Conservation (phyloP, 768 basidiomycete genomes). For the Suillus subluteus region DNA sequence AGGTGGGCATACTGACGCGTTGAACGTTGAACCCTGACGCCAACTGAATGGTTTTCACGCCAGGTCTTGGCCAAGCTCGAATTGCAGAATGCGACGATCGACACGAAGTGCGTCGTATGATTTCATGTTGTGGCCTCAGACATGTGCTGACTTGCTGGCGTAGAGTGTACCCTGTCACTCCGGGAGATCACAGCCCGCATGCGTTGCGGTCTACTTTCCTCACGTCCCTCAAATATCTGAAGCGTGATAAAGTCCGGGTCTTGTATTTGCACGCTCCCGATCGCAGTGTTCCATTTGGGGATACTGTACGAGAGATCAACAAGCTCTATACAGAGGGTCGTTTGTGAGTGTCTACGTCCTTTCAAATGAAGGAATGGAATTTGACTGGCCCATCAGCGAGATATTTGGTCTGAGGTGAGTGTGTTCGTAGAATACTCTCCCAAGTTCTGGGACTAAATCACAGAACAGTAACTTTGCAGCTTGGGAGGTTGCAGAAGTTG, state of each 20-base stretch:
- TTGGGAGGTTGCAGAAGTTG: constrained; percentile 64
- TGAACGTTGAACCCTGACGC: background rate
- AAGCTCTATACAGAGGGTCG: constrained; percentile 59
- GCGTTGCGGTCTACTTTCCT: constrained; percentile 48
- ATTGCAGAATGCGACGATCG: constrained; percentile 43
- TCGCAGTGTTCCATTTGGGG: constrained; percentile 56
- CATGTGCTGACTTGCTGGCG: background rate
- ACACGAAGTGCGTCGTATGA: constrained; percentile 47
- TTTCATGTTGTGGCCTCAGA: background rate
- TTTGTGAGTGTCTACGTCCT: constrained; percentile 43
- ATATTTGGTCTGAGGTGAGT: constrained; percentile 54
- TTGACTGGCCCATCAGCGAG: constrained; percentile 37
- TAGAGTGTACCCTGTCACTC: constrained; percentile 44
- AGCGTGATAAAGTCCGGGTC: constrained; percentile 48
- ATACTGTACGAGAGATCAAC: constrained; percentile 56
- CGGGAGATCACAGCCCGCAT: constrained; percentile 47
- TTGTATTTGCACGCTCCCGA: constrained; percentile 68
- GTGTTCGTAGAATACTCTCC: background rate
- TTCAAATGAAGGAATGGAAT: background rate
- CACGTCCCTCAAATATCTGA: constrained; percentile 48
- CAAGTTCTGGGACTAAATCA: background rate
- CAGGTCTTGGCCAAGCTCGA: constrained; percentile 46
- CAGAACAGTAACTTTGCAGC: constrained; percentile 49
- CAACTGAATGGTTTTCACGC: background rate
- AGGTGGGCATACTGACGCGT: constrained; percentile 29